A percentile compares a stretch with the other conserved stretches of the same genome.
Conservation (phyloP, 495 filamentous ascomycete species). For the Xylaria scruposa region DNA sequence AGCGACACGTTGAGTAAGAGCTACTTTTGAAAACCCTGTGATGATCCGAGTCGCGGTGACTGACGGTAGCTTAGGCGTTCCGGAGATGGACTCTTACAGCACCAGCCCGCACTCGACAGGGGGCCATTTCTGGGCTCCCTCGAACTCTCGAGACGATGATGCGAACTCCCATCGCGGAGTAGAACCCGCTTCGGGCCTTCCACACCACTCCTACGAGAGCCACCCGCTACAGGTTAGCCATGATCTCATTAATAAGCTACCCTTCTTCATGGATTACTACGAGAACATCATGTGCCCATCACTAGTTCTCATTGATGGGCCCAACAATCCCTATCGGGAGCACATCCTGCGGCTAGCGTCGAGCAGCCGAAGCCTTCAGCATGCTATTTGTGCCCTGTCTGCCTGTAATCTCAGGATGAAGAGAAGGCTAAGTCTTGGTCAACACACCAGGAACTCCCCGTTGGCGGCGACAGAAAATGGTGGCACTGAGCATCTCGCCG, state of each 20-base stretch:
- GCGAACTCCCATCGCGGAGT: constrained; percentile 41
- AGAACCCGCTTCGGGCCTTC: constrained; percentile 33
- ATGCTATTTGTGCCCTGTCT: constrained; percentile 89
- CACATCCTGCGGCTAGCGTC: constrained; percentile 82
- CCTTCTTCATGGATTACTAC: constrained; percentile 76
- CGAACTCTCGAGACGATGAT: constrained; percentile 50
- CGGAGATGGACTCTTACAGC: constrained; percentile 55
- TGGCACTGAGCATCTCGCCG: constrained; percentile 40
- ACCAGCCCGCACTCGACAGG: constrained; percentile 50
- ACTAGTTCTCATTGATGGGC: constrained; percentile 88
- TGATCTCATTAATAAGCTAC: constrained; percentile 62
- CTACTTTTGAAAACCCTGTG: constrained; percentile 28
- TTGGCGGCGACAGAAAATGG: constrained; percentile 41
- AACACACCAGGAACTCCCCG: constrained; percentile 50
- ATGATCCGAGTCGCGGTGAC: constrained; percentile 37
- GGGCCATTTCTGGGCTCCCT: constrained; percentile 50
- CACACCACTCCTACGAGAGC: constrained; percentile 41
- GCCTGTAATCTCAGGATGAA: constrained; percentile 81
- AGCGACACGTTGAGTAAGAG: constrained; percentile 55
- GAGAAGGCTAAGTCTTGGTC: constrained; percentile 59
- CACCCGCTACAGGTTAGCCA: constrained; percentile 50
- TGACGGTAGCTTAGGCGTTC: constrained; percentile 47
- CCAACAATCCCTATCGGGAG: constrained; percentile 82
- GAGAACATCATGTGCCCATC: constrained; percentile 89
- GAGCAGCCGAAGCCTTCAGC: constrained; percentile 80